These are phyloP conservation scores for Emiliania huxleyi DNA, from an alignment of 78 protist genomes.

Conservation along the genomic window DNA sequence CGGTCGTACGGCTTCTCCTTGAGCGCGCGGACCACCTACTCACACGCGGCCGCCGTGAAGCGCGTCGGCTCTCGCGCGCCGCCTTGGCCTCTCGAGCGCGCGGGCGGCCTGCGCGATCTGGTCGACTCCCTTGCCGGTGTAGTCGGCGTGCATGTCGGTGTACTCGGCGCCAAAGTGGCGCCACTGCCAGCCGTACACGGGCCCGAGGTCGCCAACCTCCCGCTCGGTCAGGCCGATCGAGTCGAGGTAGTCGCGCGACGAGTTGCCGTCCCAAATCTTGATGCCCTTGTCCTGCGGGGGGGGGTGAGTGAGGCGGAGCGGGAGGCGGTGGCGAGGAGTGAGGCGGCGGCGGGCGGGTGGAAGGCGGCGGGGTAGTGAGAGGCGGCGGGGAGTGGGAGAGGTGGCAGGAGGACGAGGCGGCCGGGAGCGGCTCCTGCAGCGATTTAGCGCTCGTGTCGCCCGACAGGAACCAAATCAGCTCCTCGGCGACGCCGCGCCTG, in stretches of 20 bases:
- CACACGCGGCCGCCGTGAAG: too few species aligned
- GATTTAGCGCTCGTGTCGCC: conserved; percentile 72
- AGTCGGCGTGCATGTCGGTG: conserved; percentile 73
- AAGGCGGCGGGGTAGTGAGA: not conserved
- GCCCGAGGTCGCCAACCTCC: conserved; percentile 43
- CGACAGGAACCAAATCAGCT: conserved; percentile 86
- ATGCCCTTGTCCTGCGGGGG: conserved; percentile 47
- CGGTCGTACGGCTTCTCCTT: conserved; percentile 74
- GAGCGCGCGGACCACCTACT: conserved; percentile 50
- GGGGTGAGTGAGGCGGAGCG: not conserved
- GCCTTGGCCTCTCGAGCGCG: not conserved
- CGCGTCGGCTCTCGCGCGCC: not conserved
- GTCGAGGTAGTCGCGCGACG: conserved; percentile 74
- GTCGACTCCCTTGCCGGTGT: conserved; percentile 75
- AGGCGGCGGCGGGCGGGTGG: not conserved
- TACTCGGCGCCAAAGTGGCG: conserved; percentile 92
- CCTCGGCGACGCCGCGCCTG: conserved; percentile 82
- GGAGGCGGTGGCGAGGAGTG: not conserved
- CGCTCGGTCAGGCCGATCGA: conserved; percentile 60
- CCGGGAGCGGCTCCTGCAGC: conserved; percentile 50
- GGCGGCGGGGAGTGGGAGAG: too few species aligned
- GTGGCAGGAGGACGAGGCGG: too few species aligned
- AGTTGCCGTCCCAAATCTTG: conserved; percentile 90
- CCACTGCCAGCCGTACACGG: conserved; percentile 92
- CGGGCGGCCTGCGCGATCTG: conserved; percentile 55